Base-by-base conservation (phyloP, 2,329 filamentous ascomycete genomes). In the Penicillium sp. region DNA sequence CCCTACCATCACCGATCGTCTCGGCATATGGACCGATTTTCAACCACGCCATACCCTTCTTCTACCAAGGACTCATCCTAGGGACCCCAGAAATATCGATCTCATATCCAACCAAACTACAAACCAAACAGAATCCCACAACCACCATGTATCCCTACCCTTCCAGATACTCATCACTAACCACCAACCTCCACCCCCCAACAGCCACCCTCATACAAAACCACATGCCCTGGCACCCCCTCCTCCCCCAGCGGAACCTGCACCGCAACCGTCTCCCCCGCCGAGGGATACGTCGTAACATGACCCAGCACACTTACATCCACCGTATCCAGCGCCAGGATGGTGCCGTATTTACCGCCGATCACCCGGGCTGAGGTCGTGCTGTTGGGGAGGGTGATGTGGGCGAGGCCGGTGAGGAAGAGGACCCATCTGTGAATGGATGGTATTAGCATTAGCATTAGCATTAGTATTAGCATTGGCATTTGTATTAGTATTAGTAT, bases 301-400 rank as follows among this genome's bases (percentile, higher is more conserved):
- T 83, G 81, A 0, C 81, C 81, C 35, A 71, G 58, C 1, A 50
- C 61, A 55, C 77, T 79, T 3, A 77, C 74, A 47, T 77, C 75
- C 2, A 65, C 65, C 4, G 76, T 81, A 60, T 83, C 81, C 4
- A 77, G 72, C 0, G 77, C 79, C 10, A 80, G 71, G 37, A 82
- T 72, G 5, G 77, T 69, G 0, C 79, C 79, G 37, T 78, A 70
- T 52, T 73, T 73, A 1, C 80, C 79, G 7, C 79, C 79, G 0
- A 64, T 42, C 6, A 82, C 59, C 65, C 69, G 76, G 0, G 73
- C 76, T 54, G 76, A 73, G 17, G 73, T 67, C 0, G 68, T 72
- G 6, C 72, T 71, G 63, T 76, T 73, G 6, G 78, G 78, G 0
- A 82, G 64, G 3, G 75, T 79, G 57, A 82, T 73, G 56, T 79